Evolutionary conservation across 1,284 basidiomycete species (phyloP).

Genomic region (Laetiporus sulphureus): DNA sequence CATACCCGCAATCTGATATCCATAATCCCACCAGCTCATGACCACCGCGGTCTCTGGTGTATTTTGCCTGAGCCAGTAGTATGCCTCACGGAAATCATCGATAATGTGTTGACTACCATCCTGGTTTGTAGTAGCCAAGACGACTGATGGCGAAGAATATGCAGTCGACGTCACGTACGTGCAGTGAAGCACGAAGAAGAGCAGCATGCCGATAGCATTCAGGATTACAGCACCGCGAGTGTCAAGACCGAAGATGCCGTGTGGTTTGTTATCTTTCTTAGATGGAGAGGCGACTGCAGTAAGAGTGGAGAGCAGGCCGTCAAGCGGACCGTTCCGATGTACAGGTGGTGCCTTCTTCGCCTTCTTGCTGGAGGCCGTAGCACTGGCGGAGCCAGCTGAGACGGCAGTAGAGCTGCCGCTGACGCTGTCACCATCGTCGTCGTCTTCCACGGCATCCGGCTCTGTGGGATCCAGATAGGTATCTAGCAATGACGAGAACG

Average conservation of each 20-base stretch:
- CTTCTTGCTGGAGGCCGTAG: slow-evolving; percentile 62
- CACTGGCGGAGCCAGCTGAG: slow-evolving; percentile 24
- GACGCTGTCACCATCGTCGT: slow-evolving; percentile 25
- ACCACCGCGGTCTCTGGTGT: slow-evolving; percentile 89
- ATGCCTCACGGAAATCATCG: slow-evolving; percentile 99
- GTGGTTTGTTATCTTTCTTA: slow-evolving; percentile 26
- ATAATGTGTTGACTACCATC: slow-evolving; percentile 95
- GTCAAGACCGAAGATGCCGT: slow-evolving; percentile 83
- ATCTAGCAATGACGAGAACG: slow-evolving; percentile 84
- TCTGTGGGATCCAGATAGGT: slow-evolving; percentile 78
- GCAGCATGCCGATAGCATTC: slow-evolving; percentile 75
- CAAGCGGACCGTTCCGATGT: slow-evolving; percentile 27
- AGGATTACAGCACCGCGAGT: slow-evolving; percentile 73
- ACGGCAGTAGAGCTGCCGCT: slow-evolving; percentile 18
- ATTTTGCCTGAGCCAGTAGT: slow-evolving; percentile 98
- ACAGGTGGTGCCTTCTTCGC: slow-evolving; percentile 31
- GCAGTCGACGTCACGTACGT: slow-evolving; percentile 95
- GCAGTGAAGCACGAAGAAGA: slow-evolving; percentile 93
- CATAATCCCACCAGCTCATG: slow-evolving; percentile 99
- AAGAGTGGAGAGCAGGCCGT: slow-evolving; percentile 40
- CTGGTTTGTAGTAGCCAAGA: slow-evolving; percentile 73
- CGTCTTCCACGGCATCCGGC: slow-evolving; percentile 39
- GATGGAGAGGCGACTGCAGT: slow-evolving; percentile 21
- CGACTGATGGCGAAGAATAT: slow-evolving; percentile 97
- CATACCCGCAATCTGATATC: slow-evolving; percentile 99